Conservation (phyloP, 1,284 basidiomycete genomes). For the Meira nashicola region DNA sequence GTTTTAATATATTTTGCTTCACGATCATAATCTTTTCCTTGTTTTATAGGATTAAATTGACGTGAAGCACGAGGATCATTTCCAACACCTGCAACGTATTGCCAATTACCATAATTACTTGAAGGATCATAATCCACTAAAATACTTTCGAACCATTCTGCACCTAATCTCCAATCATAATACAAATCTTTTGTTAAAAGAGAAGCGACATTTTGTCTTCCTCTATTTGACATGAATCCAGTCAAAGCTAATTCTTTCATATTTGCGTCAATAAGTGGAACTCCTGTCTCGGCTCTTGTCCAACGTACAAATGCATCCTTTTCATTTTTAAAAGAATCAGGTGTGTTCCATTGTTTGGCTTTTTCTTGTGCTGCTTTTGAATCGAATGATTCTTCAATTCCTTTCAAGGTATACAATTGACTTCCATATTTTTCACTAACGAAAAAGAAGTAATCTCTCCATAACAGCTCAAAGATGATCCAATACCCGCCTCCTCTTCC, state of each 20-base stretch:
- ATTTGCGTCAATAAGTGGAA: slow-evolving; percentile 45
- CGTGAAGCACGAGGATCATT: slow-evolving; percentile 40
- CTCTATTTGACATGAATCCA: slow-evolving; percentile 58
- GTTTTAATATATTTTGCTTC: slow-evolving; percentile 30
- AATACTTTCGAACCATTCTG: slow-evolving; percentile 39
- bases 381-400: slow-evolving; percentile 31
- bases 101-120: slow-evolving; percentile 21
- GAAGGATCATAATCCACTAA: slow-evolving; percentile 38
- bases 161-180: slow-evolving; percentile 40
- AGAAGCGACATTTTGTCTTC: slow-evolving; percentile 38
- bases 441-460: slow-evolving; percentile 56
- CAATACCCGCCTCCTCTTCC: slow-evolving; percentile 39
- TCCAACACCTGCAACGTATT: slow-evolving; percentile 45
- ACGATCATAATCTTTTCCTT: slow-evolving; percentile 40
- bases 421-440: slow-evolving; percentile 38
- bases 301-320: slow-evolving; percentile 35
- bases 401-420: slow-evolving; percentile 34
- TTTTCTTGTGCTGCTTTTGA: slow-evolving; percentile 25
- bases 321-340: slow-evolving; percentile 15
- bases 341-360: slow-evolving; percentile 33
- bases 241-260: slow-evolving; percentile 41
- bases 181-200: slow-evolving; percentile 42
- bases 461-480: slow-evolving; percentile 45
- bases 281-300: slow-evolving; percentile 29
- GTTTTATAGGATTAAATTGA: slow-evolving; percentile 47